Percentiles rank a stretch among this genome's conserved stretches.
phyloP scores from a whole-genome alignment of 2,329 filamentous ascomycete genomes.

The Diaporthe citrichinensis region DNA sequence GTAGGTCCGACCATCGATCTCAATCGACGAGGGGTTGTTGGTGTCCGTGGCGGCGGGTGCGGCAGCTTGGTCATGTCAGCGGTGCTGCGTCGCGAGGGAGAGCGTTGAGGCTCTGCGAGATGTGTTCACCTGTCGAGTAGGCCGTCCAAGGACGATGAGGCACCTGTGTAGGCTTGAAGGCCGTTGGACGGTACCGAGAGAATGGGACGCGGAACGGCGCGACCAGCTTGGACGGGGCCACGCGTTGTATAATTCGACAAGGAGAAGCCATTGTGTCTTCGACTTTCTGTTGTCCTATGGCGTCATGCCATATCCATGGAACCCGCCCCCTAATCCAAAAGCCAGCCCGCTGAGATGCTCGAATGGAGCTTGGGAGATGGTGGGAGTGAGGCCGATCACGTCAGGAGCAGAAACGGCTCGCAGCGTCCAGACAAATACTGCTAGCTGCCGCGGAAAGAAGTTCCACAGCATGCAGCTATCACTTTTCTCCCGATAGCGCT shows the following conservation, averaged over 20 bases:
- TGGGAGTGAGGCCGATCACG: background rate
- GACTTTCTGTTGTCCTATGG: background rate
- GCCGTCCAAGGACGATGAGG: conserved; percentile 26
- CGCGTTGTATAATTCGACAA: conserved; percentile 30
- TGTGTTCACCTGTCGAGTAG: conserved; percentile 42
- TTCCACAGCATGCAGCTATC: conserved; percentile 26
- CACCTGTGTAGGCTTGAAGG: background rate
- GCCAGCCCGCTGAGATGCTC: conserved; percentile 8
- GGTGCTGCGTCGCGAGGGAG: conserved; percentile 32
- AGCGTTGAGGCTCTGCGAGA: background rate
- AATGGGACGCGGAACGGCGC: background rate
- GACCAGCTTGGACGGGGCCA: conserved; percentile 33
- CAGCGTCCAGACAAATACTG: background rate
- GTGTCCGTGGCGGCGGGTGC: conserved; percentile 14
- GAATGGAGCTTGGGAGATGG: background rate
- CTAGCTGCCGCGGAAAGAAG: conserved; percentile 11
- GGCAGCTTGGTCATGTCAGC: conserved; percentile 44
- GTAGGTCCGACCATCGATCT: conserved; percentile 75
- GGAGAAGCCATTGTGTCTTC: conserved; percentile 39
- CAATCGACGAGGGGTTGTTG: conserved; percentile 56
- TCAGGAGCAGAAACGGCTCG: background rate
- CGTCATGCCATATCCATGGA: conserved; percentile 38
- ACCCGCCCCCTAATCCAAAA: conserved; percentile 1
- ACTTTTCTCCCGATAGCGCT: conserved; percentile 2
- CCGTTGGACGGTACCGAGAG: conserved; percentile 21